Percentiles rank a stretch among this genome's conserved stretches.
These are phyloP conservation scores for Wickerhamiella sergipiensis DNA, from an alignment of 805 yeast species.

Conservation along the genomic window DNA sequence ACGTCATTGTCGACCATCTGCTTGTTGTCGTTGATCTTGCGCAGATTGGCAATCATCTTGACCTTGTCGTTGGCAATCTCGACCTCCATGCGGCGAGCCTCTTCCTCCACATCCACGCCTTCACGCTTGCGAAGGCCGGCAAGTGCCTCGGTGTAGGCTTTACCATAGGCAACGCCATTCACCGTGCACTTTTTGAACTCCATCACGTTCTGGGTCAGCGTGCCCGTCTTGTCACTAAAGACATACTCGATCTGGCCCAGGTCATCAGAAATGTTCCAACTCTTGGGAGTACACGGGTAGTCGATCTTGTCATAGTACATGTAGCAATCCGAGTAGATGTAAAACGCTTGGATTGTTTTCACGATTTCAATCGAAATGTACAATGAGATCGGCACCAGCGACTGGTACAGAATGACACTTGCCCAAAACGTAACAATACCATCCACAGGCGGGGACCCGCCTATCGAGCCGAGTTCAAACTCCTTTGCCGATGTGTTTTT, in stretches of 20 bases:
- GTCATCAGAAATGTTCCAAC: slow-evolving; percentile 79
- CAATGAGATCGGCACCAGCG: slow-evolving; percentile 67
- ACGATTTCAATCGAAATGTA: slow-evolving; percentile 71
- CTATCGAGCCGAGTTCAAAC: slow-evolving; percentile 54
- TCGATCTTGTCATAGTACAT: slow-evolving; percentile 60
- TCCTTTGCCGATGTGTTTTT: slow-evolving; percentile 31
- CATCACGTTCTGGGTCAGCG: slow-evolving; percentile 74
- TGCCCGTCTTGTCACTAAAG: slow-evolving; percentile 76
- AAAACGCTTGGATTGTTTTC: slow-evolving; percentile 65
- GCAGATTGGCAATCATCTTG: slow-evolving; percentile 36
- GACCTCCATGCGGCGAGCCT: slow-evolving; percentile 33
- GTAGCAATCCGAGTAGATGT: slow-evolving; percentile 54
- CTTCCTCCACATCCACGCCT: slow-evolving; percentile 48
- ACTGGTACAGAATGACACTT: slow-evolving; percentile 58
- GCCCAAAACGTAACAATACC: slow-evolving; percentile 66
- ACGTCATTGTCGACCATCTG: slow-evolving; percentile 41
- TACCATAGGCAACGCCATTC: slow-evolving; percentile 55
- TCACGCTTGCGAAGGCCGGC: slow-evolving; percentile 57
- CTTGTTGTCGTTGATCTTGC: slow-evolving; percentile 28
- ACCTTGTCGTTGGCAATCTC: slow-evolving; percentile 34
- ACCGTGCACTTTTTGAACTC: slow-evolving; percentile 70
- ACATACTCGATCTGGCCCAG: slow-evolving; percentile 74
- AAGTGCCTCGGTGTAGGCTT: slow-evolving; percentile 68
- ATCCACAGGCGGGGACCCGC: slow-evolving; percentile 44
- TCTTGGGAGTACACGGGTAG: slow-evolving; percentile 68